A percentile compares a stretch with the other conserved stretches of the same genome.
phyloP scores from a whole-genome alignment of 306 rosid species.

The Albizia julibrissin region DNA sequence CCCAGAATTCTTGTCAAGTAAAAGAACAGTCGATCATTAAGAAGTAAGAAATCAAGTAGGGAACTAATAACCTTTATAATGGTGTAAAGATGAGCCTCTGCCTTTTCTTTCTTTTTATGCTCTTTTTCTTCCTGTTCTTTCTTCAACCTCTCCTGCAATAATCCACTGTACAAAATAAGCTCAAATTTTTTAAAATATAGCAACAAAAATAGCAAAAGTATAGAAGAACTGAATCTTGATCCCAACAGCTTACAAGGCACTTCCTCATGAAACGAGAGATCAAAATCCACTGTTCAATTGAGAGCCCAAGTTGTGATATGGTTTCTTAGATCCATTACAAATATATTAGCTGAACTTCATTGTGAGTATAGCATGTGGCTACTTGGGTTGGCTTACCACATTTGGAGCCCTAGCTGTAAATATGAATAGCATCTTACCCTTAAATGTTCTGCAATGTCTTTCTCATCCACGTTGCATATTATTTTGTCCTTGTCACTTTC shows the following conservation, averaged over 20 bases:
- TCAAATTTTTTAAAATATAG: slow-evolving; percentile 21
- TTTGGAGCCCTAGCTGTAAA: slow-evolving; percentile 8
- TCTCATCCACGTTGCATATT: slow-evolving; percentile 96
- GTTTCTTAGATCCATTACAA: neutral
- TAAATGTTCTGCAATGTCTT: slow-evolving; percentile 96
- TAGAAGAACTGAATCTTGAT: slow-evolving; percentile 17
- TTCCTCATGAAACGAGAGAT: slow-evolving; percentile 21
- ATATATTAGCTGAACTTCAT: slow-evolving; percentile 1
- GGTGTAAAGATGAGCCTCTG: slow-evolving; percentile 87
- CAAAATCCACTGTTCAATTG: neutral
- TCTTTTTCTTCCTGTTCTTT: slow-evolving; percentile 94
- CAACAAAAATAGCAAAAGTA: slow-evolving; percentile 19
- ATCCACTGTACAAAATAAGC: slow-evolving; percentile 24
- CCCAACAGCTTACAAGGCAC: neutral
- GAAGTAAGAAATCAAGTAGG: slow-evolving; percentile 24
- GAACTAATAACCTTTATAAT: slow-evolving; percentile 68
- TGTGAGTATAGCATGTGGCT: slow-evolving; percentile 2
- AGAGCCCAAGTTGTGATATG: slow-evolving; percentile 3
- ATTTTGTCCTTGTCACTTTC: slow-evolving; percentile 97
- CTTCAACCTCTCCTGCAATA: slow-evolving; percentile 79
- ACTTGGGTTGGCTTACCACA: slow-evolving; percentile 18
- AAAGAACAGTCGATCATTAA: slow-evolving; percentile 11
- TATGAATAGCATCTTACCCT: slow-evolving; percentile 60
- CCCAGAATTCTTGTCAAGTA: slow-evolving; percentile 1
- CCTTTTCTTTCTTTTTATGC: slow-evolving; percentile 82